Percentiles rank a stretch among this genome's conserved stretches.
phyloP scores from a whole-genome alignment of 148 eudicot genomes.

The Rhododendron ferrugineum region DNA sequence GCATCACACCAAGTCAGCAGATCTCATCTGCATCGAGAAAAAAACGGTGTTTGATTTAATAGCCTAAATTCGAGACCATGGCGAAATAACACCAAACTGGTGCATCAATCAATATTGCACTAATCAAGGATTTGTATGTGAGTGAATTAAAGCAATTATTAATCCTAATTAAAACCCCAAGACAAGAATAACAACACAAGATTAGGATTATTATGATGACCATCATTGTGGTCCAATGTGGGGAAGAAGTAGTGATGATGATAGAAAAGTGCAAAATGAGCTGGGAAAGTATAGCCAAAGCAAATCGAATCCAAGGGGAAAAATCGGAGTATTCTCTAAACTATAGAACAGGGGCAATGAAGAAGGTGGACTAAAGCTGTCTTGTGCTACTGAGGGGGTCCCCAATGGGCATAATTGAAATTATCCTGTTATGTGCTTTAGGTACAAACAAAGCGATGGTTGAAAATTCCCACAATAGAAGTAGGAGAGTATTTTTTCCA shows the following conservation, averaged over 20 bases:
- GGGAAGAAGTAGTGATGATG: neutral
- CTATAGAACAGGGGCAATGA: neutral
- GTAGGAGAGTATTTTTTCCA: neutral
- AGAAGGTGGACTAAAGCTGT: constrained; percentile 1
- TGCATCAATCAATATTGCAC: neutral
- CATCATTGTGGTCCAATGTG: neutral
- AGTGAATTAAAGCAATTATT: neutral
- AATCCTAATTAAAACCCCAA: neutral
- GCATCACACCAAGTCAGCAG: neutral
- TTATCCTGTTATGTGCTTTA: neutral
- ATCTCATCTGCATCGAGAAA: too few relatives aligned
- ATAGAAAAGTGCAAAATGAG: neutral
- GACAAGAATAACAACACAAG: neutral
- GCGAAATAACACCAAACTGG: neutral
- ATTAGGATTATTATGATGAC: neutral
- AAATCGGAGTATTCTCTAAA: neutral
- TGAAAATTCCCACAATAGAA: neutral
- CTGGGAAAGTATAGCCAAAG: neutral
- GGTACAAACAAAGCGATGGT: neutral
- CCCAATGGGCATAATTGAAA: neutral
- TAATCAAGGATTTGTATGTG: neutral
- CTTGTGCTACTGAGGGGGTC: neutral
- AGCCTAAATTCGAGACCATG: neutral
- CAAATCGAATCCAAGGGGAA: neutral
- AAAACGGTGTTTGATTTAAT: too few relatives aligned